phyloP scores from a whole-genome alignment of 2,329 filamentous ascomycete species.

The Leptographium wingfieldii region DNA sequence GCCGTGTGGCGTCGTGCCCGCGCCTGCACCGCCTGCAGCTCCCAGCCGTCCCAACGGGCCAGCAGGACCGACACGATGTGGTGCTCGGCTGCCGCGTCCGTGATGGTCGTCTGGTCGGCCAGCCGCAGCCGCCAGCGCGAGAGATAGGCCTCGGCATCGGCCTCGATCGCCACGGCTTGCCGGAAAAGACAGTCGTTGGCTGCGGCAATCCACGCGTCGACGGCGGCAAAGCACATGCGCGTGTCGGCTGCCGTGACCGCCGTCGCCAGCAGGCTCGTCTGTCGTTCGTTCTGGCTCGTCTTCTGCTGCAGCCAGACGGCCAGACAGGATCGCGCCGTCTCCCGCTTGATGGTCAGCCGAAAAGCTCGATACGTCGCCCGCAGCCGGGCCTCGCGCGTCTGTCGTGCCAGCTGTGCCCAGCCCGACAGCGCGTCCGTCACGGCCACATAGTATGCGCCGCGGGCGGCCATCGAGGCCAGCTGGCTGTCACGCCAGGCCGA shows the following conservation, averaged over 20 bases:
- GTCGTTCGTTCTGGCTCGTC: too few relatives aligned
- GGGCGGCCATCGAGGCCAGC: conserved; percentile 7
- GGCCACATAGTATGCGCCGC: conserved; percentile 14
- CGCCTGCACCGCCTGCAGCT: conserved; percentile 14
- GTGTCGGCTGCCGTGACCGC: conserved; percentile 6
- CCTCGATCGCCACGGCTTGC: conserved; percentile 10
- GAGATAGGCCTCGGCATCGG: conserved; percentile 9
- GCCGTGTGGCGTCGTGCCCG: conserved; percentile 11
- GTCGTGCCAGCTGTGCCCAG: conserved; percentile 9
- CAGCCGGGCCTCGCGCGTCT: conserved; percentile 10
- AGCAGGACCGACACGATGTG: conserved; percentile 3
- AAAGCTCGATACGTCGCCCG: conserved; percentile 10
- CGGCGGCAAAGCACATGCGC: conserved; percentile 1
- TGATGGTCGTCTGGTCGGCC: conserved; percentile 1
- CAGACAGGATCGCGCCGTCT: conserved; percentile 8
- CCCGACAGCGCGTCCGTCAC: conserved; percentile 9
- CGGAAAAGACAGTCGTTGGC: conserved; percentile 13
- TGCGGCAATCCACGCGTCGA: conserved; percentile 12
- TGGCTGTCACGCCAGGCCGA: not conserved
- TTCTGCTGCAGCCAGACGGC: conserved; percentile 5
- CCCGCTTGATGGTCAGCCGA: conserved; percentile 10
- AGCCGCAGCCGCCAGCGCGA: conserved; percentile 10
- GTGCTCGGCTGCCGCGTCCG: conserved; percentile 9
- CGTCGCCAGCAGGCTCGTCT: not conserved
- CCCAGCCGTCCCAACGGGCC: conserved; percentile 12